Percentiles rank a stretch among this genome's conserved stretches.
phyloP scores from a whole-genome alignment of 106 monocot species.

The Dioscorea dumetorum region DNA sequence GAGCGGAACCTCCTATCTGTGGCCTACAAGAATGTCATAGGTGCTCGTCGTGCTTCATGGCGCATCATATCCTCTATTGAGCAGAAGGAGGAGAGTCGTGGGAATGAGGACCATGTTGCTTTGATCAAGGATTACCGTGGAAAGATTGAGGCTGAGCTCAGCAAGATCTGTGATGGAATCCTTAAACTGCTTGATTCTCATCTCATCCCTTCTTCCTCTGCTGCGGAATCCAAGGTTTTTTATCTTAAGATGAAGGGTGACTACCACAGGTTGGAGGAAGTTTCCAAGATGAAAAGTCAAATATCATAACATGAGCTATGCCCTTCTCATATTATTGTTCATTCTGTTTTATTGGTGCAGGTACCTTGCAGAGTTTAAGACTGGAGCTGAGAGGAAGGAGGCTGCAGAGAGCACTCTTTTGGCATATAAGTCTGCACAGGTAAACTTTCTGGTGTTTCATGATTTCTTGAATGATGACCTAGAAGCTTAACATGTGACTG shows the following conservation, averaged over 20 bases:
- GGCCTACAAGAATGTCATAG: constrained; percentile 43
- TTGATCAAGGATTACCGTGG: constrained; percentile 37
- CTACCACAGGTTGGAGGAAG: constrained; percentile 30
- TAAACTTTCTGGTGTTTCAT: neutral
- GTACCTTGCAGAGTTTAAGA: constrained; percentile 34
- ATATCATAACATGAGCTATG: too few relatives aligned
- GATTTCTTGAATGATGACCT: neutral
- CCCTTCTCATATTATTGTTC: too few relatives aligned
- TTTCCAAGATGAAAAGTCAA: neutral
- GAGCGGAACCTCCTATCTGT: constrained; percentile 47
- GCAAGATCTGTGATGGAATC: constrained; percentile 42
- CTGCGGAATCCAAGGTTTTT: constrained; percentile 40
- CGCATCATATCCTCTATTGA: constrained; percentile 43
- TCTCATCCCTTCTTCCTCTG: constrained; percentile 29
- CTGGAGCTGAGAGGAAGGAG: constrained; percentile 17
- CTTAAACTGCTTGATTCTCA: constrained; percentile 39
- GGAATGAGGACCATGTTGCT: constrained; percentile 34
- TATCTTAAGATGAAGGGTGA: constrained; percentile 56
- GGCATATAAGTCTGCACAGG: constrained; percentile 41
- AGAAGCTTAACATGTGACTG: neutral
- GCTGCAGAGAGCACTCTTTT: constrained; percentile 35
- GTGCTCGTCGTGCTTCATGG: constrained; percentile 39
- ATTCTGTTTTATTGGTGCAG: neutral
- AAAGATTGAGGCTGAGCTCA: constrained; percentile 40
- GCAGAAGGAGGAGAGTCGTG: constrained; percentile 46